A percentile compares a stretch with the other conserved stretches of the same genome.
phyloP scores from a whole-genome alignment of 192 early-diverging fungal genomes.

The Kappamyces sp. region DNA sequence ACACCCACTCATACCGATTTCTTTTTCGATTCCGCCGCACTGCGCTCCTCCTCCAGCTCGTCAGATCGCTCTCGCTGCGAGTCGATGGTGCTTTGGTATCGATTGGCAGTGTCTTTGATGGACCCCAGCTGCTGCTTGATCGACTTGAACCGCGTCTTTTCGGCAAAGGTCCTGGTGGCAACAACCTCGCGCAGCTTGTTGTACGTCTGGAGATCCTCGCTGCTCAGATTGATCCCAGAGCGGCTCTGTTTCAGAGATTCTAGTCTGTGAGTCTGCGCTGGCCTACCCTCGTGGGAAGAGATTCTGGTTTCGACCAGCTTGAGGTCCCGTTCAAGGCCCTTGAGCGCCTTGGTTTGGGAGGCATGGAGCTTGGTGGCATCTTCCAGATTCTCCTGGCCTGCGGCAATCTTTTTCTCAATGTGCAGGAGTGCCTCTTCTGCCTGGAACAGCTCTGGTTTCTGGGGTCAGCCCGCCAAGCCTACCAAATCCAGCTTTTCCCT shows the following conservation, averaged over 20 bases:
- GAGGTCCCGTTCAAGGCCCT: conserved; percentile 42
- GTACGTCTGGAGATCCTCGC: conserved; percentile 47
- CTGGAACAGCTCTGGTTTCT: conserved; percentile 56
- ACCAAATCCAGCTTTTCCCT: conserved; percentile 39
- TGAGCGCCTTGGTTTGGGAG: conserved; percentile 24
- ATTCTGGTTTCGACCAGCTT: conserved; percentile 23
- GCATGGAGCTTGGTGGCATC: conserved; percentile 29
- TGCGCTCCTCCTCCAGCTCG: conserved; percentile 44
- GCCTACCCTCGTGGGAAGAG: conserved; percentile 24
- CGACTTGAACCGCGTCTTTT: conserved; percentile 66
- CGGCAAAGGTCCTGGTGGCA: conserved; percentile 55
- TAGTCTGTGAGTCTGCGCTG: conserved; percentile 5
- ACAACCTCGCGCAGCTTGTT: conserved; percentile 59
- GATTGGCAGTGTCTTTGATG: conserved; percentile 47
- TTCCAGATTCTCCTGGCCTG: conserved; percentile 53
- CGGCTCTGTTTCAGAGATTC: conserved; percentile 16
- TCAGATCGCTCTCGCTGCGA: conserved; percentile 6
- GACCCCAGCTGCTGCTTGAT: conserved; percentile 31
- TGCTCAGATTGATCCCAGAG: conserved; percentile 26
- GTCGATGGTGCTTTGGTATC: conserved; percentile 27
- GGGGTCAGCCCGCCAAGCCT: background rate
- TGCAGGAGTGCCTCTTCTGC: conserved; percentile 73
- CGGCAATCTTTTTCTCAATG: conserved; percentile 58
- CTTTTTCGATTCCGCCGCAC: conserved; percentile 23
- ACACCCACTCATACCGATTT: conserved; percentile 18